Conservation (phyloP, 78 protist genomes). For the Polysphondylium violaceum region DNA sequence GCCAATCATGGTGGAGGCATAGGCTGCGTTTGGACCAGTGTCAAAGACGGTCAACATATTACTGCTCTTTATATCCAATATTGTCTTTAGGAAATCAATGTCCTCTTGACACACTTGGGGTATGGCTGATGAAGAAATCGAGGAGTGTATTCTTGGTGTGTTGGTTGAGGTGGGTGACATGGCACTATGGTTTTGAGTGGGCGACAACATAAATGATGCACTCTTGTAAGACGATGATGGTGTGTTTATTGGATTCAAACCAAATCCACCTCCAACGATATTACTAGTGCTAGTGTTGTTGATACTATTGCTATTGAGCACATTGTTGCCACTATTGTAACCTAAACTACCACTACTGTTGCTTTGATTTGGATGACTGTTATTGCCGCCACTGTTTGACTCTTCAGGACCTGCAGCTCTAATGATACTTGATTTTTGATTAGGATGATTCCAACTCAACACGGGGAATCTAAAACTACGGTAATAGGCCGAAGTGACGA, state of each 20-base stretch:
- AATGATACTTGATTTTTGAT: slow-evolving; percentile 30
- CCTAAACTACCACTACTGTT: too few species aligned
- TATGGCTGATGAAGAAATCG: not conserved
- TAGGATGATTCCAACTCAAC: slow-evolving; percentile 54
- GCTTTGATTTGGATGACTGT: not conserved
- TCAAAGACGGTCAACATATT: slow-evolving; percentile 47
- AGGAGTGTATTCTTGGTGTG: slow-evolving; percentile 25
- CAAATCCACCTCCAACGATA: too few species aligned
- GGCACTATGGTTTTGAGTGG: not conserved
- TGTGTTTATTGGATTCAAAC: too few species aligned
- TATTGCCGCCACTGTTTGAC: not conserved
- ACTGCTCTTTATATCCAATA: slow-evolving; percentile 40
- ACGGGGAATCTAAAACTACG: slow-evolving; percentile 53
- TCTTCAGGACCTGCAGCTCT: slow-evolving; percentile 52
- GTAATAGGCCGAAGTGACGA: slow-evolving; percentile 28
- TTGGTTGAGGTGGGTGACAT: not conserved
- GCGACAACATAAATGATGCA: too few species aligned
- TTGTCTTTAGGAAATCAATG: slow-evolving; percentile 39
- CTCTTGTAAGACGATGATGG: too few species aligned
- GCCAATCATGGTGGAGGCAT: slow-evolving; percentile 58
- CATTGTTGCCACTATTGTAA: not conserved
- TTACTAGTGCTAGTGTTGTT: not conserved
- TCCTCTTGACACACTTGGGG: slow-evolving; percentile 57
- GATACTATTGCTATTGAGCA: not conserved
- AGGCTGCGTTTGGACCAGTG: slow-evolving; percentile 23